These are phyloP conservation scores for Aspergillus incahuasiensis DNA, from an alignment of 495 filamentous ascomycete genomes.

Conservation along the genomic window DNA sequence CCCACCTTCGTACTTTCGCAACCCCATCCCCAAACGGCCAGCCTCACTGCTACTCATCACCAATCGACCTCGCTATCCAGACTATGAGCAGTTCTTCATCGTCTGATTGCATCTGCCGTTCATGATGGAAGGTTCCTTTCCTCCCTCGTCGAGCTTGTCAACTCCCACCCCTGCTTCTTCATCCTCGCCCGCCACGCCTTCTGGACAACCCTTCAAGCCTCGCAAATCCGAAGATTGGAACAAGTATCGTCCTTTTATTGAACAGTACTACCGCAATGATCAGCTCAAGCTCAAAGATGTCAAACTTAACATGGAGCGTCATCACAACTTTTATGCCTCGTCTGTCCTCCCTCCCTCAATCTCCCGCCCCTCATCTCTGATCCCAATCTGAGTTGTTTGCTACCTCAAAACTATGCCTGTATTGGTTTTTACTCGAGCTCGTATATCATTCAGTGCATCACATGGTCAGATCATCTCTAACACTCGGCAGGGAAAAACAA, in stretches of 20 bases:
- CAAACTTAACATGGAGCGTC: constrained; percentile 39
- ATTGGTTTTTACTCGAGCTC: constrained; percentile 9
- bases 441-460: not conserved
- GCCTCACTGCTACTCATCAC: not conserved
- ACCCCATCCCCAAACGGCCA: not conserved
- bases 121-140: constrained; percentile 27
- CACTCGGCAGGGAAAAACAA: constrained; percentile 37
- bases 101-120: constrained; percentile 4
- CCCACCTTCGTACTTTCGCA: not conserved
- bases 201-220: constrained; percentile 27
- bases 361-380: constrained; percentile 1
- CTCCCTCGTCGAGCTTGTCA: constrained; percentile 17
- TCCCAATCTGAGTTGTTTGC: constrained; percentile 3
- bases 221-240: constrained; percentile 44
- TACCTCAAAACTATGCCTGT: constrained; percentile 7
- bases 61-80: not conserved
- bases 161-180: constrained; percentile 21
- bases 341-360: constrained; percentile 18
- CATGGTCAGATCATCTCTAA: not conserved
- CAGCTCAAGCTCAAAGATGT: constrained; percentile 43
- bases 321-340: constrained; percentile 41
- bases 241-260: constrained; percentile 36
- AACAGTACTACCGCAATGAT: constrained; percentile 39
- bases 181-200: constrained; percentile 15
- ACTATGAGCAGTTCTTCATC: constrained; percentile 18